phyloP scores from a whole-genome alignment of 768 basidiomycete genomes.

The Daedaleopsis nitida region DNA sequence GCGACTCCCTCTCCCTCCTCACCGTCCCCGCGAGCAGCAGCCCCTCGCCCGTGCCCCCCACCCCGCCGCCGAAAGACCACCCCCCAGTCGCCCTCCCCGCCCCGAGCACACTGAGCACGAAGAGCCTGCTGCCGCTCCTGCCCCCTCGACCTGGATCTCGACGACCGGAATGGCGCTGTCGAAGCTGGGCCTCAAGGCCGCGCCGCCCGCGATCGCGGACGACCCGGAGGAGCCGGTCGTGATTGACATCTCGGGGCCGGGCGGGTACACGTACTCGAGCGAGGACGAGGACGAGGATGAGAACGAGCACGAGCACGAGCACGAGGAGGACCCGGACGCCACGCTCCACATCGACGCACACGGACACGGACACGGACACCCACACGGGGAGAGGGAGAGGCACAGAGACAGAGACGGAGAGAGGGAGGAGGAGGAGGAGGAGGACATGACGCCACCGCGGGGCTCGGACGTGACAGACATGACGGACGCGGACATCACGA shows the following conservation, averaged over 20 bases:
- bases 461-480: slow-evolving; percentile 12
- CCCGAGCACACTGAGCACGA: no score
- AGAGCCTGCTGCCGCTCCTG: not conserved
- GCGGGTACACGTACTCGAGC: no score
- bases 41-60: slow-evolving; percentile 14
- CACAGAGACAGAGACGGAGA: not conserved
- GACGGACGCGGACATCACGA: slow-evolving; percentile 12
- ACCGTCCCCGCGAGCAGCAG: not conserved
- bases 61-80: slow-evolving; percentile 8
- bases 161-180: slow-evolving; percentile 9
- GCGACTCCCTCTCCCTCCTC: not conserved
- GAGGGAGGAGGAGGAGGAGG: not conserved
- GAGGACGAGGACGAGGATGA: not conserved
- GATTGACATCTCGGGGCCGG: slow-evolving; percentile 10
- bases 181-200: slow-evolving; percentile 11
- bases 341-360: slow-evolving; percentile 9
- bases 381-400: not conserved
- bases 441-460: not conserved
- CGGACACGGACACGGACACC: not conserved
- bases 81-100: no score
- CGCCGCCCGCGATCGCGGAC: slow-evolving; percentile 5
- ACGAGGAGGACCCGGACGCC: slow-evolving; percentile 14
- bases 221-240: slow-evolving; percentile 1
- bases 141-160: not conserved
- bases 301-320: not conserved